phyloP scores from a whole-genome alignment of 2,329 filamentous ascomycete genomes.

The Hirsutella minnesotensis region DNA sequence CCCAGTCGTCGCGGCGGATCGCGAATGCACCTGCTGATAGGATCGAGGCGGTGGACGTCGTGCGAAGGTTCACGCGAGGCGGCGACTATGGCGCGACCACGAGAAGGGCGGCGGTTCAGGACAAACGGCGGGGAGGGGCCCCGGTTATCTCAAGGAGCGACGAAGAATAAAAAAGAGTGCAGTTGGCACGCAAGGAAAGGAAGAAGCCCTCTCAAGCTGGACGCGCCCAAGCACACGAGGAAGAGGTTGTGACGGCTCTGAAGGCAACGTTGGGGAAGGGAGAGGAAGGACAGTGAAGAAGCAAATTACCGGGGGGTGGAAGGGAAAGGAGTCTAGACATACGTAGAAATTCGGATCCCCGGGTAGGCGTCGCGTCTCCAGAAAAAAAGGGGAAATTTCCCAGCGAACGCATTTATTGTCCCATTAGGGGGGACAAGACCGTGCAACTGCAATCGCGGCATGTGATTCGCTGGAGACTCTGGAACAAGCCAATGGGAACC shows the following conservation, averaged over 20 bases:
- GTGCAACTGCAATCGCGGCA: slow-evolving; percentile 7
- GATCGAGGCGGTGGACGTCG: background rate
- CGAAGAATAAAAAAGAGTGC: slow-evolving; percentile 2
- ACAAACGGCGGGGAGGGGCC: too few species aligned
- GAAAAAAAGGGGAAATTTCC: slow-evolving; percentile 26
- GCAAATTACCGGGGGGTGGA: slow-evolving; percentile 4
- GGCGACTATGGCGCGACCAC: background rate
- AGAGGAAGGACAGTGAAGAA: slow-evolving; percentile 6
- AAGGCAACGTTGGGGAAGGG: background rate
- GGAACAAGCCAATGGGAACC: background rate
- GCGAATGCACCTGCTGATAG: background rate
- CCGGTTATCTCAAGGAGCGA: slow-evolving; percentile 1
- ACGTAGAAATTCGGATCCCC: background rate
- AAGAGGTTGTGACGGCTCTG: background rate
- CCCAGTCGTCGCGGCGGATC: background rate
- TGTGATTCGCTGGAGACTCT: slow-evolving; percentile 19
- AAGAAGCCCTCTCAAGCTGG: slow-evolving; percentile 7
- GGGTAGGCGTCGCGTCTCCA: slow-evolving; percentile 6
- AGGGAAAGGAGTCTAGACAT: too few species aligned
- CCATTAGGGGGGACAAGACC: background rate
- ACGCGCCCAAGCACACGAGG: slow-evolving; percentile 1
- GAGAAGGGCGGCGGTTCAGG: background rate
- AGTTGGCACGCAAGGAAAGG: slow-evolving; percentile 6
- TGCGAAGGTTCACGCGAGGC: slow-evolving; percentile 2
- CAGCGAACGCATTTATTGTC: slow-evolving; percentile 5